Conservation (phyloP, 2,329 filamentous ascomycete genomes). For the Penicillium psychrosexuale region DNA sequence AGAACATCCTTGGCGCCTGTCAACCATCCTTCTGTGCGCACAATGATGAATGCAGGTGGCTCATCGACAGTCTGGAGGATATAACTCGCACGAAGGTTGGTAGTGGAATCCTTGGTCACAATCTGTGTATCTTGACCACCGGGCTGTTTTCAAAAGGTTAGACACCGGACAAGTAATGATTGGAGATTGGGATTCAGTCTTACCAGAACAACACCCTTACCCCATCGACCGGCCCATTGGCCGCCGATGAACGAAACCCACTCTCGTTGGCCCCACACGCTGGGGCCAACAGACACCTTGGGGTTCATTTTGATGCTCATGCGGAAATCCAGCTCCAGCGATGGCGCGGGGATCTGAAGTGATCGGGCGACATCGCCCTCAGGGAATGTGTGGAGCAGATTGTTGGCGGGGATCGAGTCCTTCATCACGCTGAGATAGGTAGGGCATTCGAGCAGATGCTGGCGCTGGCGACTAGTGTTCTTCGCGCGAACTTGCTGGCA, state of each 20-base stretch:
- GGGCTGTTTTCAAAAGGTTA: slow-evolving; percentile 34
- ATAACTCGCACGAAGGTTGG: slow-evolving; percentile 45
- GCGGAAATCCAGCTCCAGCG: slow-evolving; percentile 52
- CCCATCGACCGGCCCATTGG: slow-evolving; percentile 53
- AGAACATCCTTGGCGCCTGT: slow-evolving; percentile 49
- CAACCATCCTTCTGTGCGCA: slow-evolving; percentile 49
- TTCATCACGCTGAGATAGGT: slow-evolving; percentile 54
- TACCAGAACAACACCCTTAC: slow-evolving; percentile 51
- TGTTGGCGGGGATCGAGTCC: slow-evolving; percentile 52
- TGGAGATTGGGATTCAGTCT: slow-evolving; percentile 10
- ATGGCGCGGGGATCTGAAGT: slow-evolving; percentile 47
- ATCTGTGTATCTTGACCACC: slow-evolving; percentile 52
- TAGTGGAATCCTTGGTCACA: slow-evolving; percentile 48
- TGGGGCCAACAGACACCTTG: slow-evolving; percentile 46
- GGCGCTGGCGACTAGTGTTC: slow-evolving; percentile 50
- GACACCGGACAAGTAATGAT: not conserved
- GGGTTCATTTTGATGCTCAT: slow-evolving; percentile 54
- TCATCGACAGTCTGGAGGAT: slow-evolving; percentile 52
- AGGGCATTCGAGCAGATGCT: slow-evolving; percentile 49
- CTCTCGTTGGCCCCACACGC: slow-evolving; percentile 50
- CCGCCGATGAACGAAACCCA: slow-evolving; percentile 53
- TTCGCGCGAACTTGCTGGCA: slow-evolving; percentile 51
- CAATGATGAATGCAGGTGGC: slow-evolving; percentile 49
- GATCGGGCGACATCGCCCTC: slow-evolving; percentile 50
- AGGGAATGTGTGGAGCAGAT: slow-evolving; percentile 50